phyloP scores from a whole-genome alignment of 2,329 filamentous ascomycete species.

The Fusarium pseudocircinatum region DNA sequence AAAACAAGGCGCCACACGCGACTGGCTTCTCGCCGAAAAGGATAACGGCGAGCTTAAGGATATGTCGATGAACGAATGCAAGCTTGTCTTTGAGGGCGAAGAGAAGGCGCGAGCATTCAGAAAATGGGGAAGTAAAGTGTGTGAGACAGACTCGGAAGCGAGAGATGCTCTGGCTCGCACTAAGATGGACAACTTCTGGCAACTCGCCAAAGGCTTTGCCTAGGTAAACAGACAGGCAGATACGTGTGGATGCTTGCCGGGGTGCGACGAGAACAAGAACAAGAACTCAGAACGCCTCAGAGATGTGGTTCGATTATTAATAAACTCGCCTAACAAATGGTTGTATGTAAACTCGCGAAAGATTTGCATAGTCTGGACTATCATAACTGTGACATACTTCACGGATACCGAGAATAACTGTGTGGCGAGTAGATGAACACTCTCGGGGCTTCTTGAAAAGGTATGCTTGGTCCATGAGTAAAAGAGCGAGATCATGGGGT shows the following conservation, averaged over 20 bases:
- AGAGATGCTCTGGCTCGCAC: conserved; percentile 79
- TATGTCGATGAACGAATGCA: conserved; percentile 82
- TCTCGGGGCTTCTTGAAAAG: neutral
- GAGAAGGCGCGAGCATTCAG: conserved; percentile 82
- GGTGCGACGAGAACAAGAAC: neutral
- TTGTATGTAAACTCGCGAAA: neutral
- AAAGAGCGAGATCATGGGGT: neutral
- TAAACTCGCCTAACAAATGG: neutral
- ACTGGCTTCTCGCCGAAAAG: conserved; percentile 84
- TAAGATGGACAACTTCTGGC: conserved; percentile 98
- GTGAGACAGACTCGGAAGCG: conserved; percentile 90
- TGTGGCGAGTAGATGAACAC: neutral
- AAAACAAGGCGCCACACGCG: conserved; percentile 69
- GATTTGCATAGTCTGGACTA: neutral
- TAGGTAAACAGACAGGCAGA: conserved; percentile 10
- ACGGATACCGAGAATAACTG: neutral
- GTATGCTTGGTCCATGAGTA: neutral
- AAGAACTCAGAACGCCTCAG: neutral
- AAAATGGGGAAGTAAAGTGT: conserved; percentile 90
- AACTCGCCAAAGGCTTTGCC: conserved; percentile 74
- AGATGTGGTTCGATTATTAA: neutral
- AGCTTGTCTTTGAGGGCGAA: conserved; percentile 90
- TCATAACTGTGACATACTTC: neutral
- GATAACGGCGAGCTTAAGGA: conserved; percentile 83
- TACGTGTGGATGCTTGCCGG: neutral